These are phyloP conservation scores for Chalaropsis ovoidea DNA, from an alignment of 2,329 filamentous ascomycete species.

Conservation along the genomic window DNA sequence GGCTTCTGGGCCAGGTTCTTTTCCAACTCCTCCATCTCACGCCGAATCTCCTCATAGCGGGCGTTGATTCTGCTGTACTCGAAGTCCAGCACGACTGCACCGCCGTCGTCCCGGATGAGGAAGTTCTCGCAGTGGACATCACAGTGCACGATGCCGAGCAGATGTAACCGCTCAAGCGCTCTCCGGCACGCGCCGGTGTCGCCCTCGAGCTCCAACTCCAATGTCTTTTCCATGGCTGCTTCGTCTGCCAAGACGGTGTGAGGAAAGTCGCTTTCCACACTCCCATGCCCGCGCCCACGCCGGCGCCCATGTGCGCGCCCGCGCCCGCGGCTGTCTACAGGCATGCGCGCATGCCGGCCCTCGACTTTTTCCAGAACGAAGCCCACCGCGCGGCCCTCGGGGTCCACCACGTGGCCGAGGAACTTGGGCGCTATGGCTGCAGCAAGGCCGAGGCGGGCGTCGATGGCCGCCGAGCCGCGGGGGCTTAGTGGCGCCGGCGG, in stretches of 20 bases:
- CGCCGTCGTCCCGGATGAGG: conserved; percentile 8
- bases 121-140: conserved; percentile 19
- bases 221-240: neutral
- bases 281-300: too few species aligned
- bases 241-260: neutral
- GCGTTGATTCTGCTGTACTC: conserved; percentile 14
- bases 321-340: neutral
- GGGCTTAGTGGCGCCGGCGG: neutral
- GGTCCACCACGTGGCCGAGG: conserved; percentile 14
- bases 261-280: too few species aligned
- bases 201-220: neutral
- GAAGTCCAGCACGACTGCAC: conserved; percentile 15
- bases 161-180: conserved; percentile 12
- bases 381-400: conserved; percentile 9
- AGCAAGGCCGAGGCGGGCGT: conserved; percentile 7
- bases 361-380: conserved; percentile 9
- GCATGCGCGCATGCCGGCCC: conserved; percentile 9
- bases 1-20: neutral
- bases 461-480: neutral
- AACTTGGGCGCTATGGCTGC: conserved; percentile 14
- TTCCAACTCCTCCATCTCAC: conserved; percentile 15
- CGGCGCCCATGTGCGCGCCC: too few species aligned
- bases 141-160: conserved; percentile 13
- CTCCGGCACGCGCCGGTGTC: neutral
- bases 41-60: neutral